Base-by-base conservation (phyloP, 345 rosid genomes). In the Triadica sebifera region DNA sequence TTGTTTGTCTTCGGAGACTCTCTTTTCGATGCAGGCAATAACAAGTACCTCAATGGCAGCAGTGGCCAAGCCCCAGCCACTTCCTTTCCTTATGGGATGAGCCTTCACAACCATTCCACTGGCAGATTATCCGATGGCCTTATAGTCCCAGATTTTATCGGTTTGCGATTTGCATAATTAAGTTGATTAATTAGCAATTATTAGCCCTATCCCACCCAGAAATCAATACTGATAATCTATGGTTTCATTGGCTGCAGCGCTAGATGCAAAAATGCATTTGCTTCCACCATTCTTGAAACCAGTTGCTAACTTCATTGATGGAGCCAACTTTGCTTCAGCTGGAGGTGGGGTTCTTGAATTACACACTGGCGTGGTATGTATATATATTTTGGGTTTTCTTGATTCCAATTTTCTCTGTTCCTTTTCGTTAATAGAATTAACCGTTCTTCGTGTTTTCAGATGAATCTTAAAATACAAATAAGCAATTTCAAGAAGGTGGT, bases 241-340 rank as follows among this genome's bases (percentile, higher is more conserved):
- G 65, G 38, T 34, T 25, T 8, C 20, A 39, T 22, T 6, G n/a
- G 43, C 20, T 61, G 45, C 75, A 76, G 75, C 65, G 9, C 15
- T 11, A 12, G 24, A 61, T 70, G 79, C 79, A 24, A 65, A 46
- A 29, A 19, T 63, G 74, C 25, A 57, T 9, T 0, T 70, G 17
- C 58, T 19, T 63, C 70, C 74, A 4, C 74, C 79, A 15, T 52
- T 25, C 7, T 53, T 70, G 58, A n/a, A 70, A 70, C 79, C 79
- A 24, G 68, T 47, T 39, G 75, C 79, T 20, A 56, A 76, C 38
- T 70, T 76, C 64, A 70, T 19, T 12, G 29, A 70, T 63, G 79
- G 75, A 37, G 70, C 37, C 19, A 76, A 70, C 57, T 76, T 76
- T 76, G 79, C 79, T 63, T 76, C 79, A 4, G 79, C 70, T 52